Conservation (phyloP, 257 asterid genomes). For the Perilla frutescens region DNA sequence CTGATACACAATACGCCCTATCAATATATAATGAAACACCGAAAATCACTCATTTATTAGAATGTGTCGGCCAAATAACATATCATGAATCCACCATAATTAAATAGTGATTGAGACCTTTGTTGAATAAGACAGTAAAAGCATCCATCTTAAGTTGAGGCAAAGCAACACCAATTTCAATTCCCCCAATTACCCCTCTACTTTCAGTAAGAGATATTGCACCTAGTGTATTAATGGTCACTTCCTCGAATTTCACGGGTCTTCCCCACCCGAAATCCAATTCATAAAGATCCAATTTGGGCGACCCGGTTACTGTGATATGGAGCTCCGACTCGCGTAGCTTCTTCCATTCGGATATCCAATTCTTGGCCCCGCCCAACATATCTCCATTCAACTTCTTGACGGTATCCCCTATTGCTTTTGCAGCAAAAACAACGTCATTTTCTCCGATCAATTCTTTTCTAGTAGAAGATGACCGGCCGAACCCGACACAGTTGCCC, state of each 20-base stretch:
- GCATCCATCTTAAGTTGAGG: slow-evolving; percentile 34
- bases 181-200: slow-evolving; percentile 44
- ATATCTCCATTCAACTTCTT: slow-evolving; percentile 41
- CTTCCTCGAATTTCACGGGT: slow-evolving; percentile 48
- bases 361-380: slow-evolving; percentile 35
- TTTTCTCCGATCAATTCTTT: slow-evolving; percentile 31
- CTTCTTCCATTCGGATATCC: slow-evolving; percentile 50
- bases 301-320: slow-evolving; percentile 48
- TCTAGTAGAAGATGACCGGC: slow-evolving; percentile 29
- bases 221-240: slow-evolving; percentile 36
- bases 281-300: slow-evolving; percentile 42
- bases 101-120: slow-evolving; percentile 25
- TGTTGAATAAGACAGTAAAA: slow-evolving; percentile 30
- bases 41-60: no score
- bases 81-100: no score
- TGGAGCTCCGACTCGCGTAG: slow-evolving; percentile 45
- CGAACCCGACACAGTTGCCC: slow-evolving; percentile 51
- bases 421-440: slow-evolving; percentile 42
- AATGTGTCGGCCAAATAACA: no score
- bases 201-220: slow-evolving; percentile 46
- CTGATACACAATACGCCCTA: no score
- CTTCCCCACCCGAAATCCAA: slow-evolving; percentile 62
- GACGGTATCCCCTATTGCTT: slow-evolving; percentile 44
- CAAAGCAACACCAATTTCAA: slow-evolving; percentile 47
- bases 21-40: no score